Base-by-base conservation (phyloP, 768 basidiomycete species). In the Kondoa subrosea region DNA sequence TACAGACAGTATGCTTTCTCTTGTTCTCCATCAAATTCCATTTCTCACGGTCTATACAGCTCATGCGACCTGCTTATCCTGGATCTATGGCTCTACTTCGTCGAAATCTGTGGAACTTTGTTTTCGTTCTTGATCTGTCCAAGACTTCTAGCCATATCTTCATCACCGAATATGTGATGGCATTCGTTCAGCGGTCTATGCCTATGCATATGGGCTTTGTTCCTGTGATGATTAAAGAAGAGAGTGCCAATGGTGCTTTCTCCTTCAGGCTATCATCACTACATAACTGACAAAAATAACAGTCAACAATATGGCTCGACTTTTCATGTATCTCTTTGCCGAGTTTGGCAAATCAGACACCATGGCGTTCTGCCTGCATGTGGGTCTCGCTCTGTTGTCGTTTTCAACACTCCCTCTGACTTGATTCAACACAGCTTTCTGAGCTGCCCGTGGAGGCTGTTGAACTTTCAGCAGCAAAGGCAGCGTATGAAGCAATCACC, bases 121-220 rank as follows among this genome's bases (percentile, higher is more conserved):
- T 97, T 64, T 80, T 93, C 2, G 81, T 85, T 1, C 79, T 93
- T 34, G 92, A 97, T 75, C 80, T 97, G 0, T 85, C 89, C 4
- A 81, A 83, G 56, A 78, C 81, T 0, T 76, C 79, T 2, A 82
- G 81, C 50, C 72, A 91, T 4, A 79, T 82, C 12, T 84, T 89
- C 74, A 78, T 96, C 61, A 79, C 80, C 1, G 82, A 81, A 0
- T 77, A 86, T 0, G 81, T 95, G 59, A 80, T 82, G 17, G 83
- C 80, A 67, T 84, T 93, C 75, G 84, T 97, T 64, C 78, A 82
- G 31, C 81, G 89, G 34, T 82, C 81, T 17, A 79, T 89, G 57
- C 89, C 91, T 0, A 82, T 91, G 71, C 81, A 89, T 21, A 91
- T 91, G 76, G 93, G 93, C 15, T 75, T 96, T 60, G 89, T 92